A percentile compares a stretch with the other conserved stretches of the same genome.
phyloP scores from a whole-genome alignment of 1,284 basidiomycete genomes.

The Farysia itapuensis region DNA sequence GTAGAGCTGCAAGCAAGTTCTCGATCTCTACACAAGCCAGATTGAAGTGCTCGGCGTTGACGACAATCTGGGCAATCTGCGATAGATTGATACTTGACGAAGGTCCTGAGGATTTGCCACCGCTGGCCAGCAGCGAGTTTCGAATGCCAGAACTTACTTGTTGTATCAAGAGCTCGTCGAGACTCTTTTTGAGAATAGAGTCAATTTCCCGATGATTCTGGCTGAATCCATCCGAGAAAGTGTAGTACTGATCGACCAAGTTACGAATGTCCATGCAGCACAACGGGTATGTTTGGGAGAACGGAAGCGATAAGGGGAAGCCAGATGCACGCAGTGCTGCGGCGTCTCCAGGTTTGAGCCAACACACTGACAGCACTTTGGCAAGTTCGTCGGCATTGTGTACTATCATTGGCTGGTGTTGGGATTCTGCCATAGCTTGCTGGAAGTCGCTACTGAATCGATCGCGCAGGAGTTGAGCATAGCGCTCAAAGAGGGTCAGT shows the following conservation, averaged over 20 bases:
- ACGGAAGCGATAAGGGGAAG: constrained; percentile 79
- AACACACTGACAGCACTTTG: constrained; percentile 78
- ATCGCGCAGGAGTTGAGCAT: constrained; percentile 77
- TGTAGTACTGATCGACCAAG: constrained; percentile 94
- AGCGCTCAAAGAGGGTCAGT: constrained; percentile 84
- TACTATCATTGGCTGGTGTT: constrained; percentile 86
- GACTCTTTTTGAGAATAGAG: constrained; percentile 84
- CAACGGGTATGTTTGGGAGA: constrained; percentile 91
- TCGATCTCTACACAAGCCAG: constrained; percentile 83
- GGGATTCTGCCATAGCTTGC: constrained; percentile 73
- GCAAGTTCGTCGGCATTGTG: constrained; percentile 73
- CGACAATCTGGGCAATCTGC: constrained; percentile 90
- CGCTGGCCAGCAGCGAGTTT: constrained; percentile 66
- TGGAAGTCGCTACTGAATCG: constrained; percentile 73
- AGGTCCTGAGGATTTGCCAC: background rate
- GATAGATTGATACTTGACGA: constrained; percentile 69
- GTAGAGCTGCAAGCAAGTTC: constrained; percentile 71
- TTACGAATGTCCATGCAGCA: constrained; percentile 94
- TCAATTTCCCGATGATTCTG: constrained; percentile 84
- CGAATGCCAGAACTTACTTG: constrained; percentile 79
- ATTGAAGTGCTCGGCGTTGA: constrained; percentile 90
- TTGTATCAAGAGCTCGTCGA: constrained; percentile 80
- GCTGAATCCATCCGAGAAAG: constrained; percentile 90
- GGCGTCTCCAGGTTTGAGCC: constrained; percentile 68
- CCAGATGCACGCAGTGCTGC: constrained; percentile 41